Evolutionary conservation across 202 grass and related monocot genomes (phyloP), one percentile per base, ranked within the genome.

Genomic region (Setaria italica): DNA sequence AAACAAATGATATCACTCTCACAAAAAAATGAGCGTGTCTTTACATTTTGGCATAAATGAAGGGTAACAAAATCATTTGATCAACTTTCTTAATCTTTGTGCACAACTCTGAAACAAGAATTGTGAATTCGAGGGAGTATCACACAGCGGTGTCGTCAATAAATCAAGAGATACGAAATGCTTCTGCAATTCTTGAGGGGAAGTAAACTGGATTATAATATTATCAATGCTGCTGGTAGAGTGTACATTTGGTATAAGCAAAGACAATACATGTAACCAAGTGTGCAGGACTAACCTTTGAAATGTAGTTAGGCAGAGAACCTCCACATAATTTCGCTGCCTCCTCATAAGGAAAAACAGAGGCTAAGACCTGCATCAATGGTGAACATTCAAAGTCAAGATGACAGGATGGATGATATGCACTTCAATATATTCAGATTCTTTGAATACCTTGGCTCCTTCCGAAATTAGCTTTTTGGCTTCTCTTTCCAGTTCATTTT

Each of bases 281-380:
- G 51, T 48, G 19, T 77, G 16, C 20, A 79, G 39, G 50, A 78
- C 72, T 78, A 87, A 95, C 95, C 90, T 88, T 72, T 45, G 89
- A 77, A 82, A 98, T 98, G 72, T 98, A 98, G 87, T 50, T 92
- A 82, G 95, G 95, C 72, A 98, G 84, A 91, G 69, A 68, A 60
- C 91, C 91, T 62, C 93, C 95, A 72, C 95, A 98, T 79, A 87
- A 87, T 71, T 91, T 67, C 49, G 86, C 87, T 71, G 91, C 93
- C 71, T 92, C 91, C 10, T 98, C 91, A 7, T 95, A 98, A 60
- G 91, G 78, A 82, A 95, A 90, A 83, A 98, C 51, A 81, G 84
- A 89, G 81, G 85, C 91, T 63, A 88, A 88, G 12, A 95, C 90
- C 93, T 91, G 77, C 69, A 87, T 5, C 19, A 57, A 41, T 11